Evolutionary conservation across 495 filamentous ascomycete genomes (phyloP).

Genomic region (Trichoderma gamsii): DNA sequence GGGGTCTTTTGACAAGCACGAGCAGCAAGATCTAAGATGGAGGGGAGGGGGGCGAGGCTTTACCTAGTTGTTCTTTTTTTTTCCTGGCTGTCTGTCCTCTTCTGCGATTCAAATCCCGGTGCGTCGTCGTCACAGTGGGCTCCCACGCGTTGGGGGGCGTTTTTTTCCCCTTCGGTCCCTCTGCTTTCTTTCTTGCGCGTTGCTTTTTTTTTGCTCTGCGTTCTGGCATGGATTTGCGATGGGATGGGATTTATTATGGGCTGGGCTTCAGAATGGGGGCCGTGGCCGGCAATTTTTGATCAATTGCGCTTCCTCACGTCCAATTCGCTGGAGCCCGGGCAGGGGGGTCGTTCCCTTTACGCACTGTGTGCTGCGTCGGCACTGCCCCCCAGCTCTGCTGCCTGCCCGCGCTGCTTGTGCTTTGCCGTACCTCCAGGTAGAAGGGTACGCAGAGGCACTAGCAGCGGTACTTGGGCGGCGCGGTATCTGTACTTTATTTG

Average conservation of each 20-base stretch:
- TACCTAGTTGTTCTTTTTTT: neutral
- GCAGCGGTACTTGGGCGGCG: too few relatives aligned
- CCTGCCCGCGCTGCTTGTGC: neutral
- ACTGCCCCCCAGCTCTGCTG: constrained; percentile 13
- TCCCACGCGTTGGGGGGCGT: neutral
- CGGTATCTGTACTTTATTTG: neutral
- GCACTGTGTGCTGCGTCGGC: neutral
- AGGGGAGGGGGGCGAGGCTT: neutral
- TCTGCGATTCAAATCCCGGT: neutral
- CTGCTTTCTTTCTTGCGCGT: neutral
- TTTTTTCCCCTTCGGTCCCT: neutral
- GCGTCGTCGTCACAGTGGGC: neutral
- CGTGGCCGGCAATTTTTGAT: neutral
- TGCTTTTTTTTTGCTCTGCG: neutral
- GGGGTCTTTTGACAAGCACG: neutral
- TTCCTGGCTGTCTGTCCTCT: neutral
- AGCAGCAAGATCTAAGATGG: neutral
- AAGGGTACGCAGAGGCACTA: too few relatives aligned
- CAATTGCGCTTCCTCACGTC: neutral
- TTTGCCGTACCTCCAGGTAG: neutral
- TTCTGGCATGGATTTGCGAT: constrained; percentile 9
- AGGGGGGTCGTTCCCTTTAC: neutral
- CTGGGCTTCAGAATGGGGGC: neutral
- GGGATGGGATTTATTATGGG: constrained; percentile 9
- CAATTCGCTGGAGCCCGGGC: neutral